Evolutionary conservation across 2,329 filamentous ascomycete species (phyloP), one percentile per base, ranked within the genome.

Genomic region (Rugonectria rugulosa): DNA sequence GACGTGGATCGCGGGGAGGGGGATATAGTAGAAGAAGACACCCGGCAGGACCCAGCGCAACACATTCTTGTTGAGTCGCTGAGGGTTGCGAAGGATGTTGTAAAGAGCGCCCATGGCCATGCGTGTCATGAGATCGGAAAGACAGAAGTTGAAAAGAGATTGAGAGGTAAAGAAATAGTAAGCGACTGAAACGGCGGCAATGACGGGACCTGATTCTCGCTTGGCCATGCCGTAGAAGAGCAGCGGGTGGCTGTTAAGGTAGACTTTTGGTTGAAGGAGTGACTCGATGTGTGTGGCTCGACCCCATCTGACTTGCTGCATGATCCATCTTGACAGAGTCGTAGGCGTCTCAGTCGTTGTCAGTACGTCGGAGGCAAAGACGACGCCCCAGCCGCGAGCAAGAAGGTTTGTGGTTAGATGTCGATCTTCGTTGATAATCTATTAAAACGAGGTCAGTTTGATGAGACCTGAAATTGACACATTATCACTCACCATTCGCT

Each of bases 341-440:
- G 64, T 64, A 1, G 65, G 65, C 2, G 65, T 66, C 14, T 67
- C 65, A 3, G 65, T 67, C 5, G 58, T 42, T 1, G 64, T 55
- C 8, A 65, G 56, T 6, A 67, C 67, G 46, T 67, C 67, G 3
- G 65, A 61, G n/a, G 68, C 63, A 45, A 69, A 69, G 17, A 65
- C 57, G 7, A 64, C 64, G 17, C 68, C 67, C 68, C 68, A 70
- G 40, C 65, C 65, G 12, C 63, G 62, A 7, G 41, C 31, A 6
- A 67, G 61, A 5, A 67, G 65, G 29, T 65, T 64, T 10, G 65
- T 67, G 3, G 65, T 67, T n/a, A 67, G 53, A 36, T 66, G 64
- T 5, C 65, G 58, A 36, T 67, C 65, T 20, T 67, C 65, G 53
- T 67, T 67, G 50, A 67, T 64, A 31, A 67, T 67, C 60, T 65